Evolutionary conservation across 306 rosid species (phyloP), one percentile per base, ranked within the genome.

Genomic region (Fragaria iinumae): DNA sequence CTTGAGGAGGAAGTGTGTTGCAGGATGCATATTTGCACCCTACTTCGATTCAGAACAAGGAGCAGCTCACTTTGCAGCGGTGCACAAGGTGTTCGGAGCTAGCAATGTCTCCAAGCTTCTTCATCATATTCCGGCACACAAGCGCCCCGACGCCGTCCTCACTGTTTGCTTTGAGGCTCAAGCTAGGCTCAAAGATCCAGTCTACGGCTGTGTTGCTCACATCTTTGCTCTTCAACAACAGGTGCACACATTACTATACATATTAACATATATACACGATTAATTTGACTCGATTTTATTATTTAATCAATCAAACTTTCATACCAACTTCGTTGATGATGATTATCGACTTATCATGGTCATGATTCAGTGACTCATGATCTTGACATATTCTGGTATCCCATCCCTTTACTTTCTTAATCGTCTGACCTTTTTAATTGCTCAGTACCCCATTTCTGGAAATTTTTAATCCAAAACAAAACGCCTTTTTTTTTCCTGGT

Each of bases 21-120:
- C 78, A 8, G 95, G 93, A 4, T 94, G 98, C 70, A 88, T 94
- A 53, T 94, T 94, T 47, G 97, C 98, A 0, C 98, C 98, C 0
- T 94, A 91, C 84, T 94, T 94, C 14, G 98, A 94, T 72, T 89
- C 98, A 0, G 97, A 94, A 76, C 97, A 94, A 83, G 97, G 98
- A 0, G 95, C 95, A 0, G 81, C 91, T 0, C 97, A 94, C 48
- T 94, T 94, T 67, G 97, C 98, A 1, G 96, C 97, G 2, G 98
- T 94, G 48, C 98, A 94, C 41, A 94, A 90, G 86, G 95, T 94
- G 49, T 94, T 94, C 52, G 98, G 98, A 1, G 98, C 98, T 1
- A 94, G 97, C 72, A 94, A 94, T n/a, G 97, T 94, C 57, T 94
- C 97, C 0, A 94, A 94, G 83, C 81, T 94, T 43, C 96, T 94